Percentiles rank a stretch among this genome's conserved stretches.
These are phyloP conservation scores for Beauveria brongniartii DNA, from an alignment of 2,329 filamentous ascomycete genomes.

Conservation along the genomic window DNA sequence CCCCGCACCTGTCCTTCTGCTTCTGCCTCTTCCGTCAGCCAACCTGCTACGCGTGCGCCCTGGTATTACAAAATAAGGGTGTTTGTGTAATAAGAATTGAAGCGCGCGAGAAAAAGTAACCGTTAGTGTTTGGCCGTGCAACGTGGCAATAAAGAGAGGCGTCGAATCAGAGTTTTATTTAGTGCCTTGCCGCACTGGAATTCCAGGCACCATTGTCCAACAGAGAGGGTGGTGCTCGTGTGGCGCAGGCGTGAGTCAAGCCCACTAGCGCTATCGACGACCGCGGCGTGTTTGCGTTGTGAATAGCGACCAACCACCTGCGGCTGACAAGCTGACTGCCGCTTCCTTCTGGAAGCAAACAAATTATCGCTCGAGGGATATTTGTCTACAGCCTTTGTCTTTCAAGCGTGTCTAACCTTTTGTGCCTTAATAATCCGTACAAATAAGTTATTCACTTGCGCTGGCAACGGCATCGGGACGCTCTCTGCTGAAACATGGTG, in stretches of 20 bases:
- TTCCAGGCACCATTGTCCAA: neutral
- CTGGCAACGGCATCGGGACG: too few relatives aligned
- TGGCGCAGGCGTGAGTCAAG: conserved; percentile 5
- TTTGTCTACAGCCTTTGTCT: too few relatives aligned
- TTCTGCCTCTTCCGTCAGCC: neutral
- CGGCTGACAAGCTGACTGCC: neutral
- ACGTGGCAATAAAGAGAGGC: neutral
- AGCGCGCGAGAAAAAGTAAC: neutral
- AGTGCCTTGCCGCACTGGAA: neutral
- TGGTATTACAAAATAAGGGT: too few relatives aligned
- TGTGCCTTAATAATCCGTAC: neutral
- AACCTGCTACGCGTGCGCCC: neutral
- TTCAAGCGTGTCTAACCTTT: neutral
- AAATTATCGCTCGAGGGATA: too few relatives aligned
- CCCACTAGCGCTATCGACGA: neutral
- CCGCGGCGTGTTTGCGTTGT: neutral
- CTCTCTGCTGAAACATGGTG: neutral
- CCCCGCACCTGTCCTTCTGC: neutral
- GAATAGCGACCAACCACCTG: neutral
- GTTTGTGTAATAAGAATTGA: neutral
- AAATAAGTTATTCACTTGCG: too few relatives aligned
- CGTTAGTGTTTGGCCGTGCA: neutral
- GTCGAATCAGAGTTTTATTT: neutral
- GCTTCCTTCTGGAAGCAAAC: neutral
- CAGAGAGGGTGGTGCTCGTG: too few relatives aligned